These are phyloP conservation scores for Monosporascus ibericus DNA, from an alignment of 2,329 filamentous ascomycete species.

Conservation along the genomic window DNA sequence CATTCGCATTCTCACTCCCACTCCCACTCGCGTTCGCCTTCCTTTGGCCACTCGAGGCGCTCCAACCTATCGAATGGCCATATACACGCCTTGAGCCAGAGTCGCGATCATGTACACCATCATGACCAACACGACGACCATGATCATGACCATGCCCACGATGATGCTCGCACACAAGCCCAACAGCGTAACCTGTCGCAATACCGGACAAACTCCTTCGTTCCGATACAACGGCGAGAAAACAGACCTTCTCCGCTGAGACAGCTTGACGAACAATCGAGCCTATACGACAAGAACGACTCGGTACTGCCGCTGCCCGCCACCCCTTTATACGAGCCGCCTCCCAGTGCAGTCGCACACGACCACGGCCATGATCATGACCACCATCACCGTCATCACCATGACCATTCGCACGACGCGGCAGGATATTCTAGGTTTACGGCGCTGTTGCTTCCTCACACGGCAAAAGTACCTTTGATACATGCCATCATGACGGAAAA, in stretches of 20 bases:
- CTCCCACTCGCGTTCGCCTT: slow-evolving; percentile 32
- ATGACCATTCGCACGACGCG: slow-evolving; percentile 20
- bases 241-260: slow-evolving; percentile 27
- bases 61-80: slow-evolving; percentile 21
- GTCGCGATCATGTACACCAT: slow-evolving; percentile 24
- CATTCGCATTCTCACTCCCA: slow-evolving; percentile 31
- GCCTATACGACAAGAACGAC: slow-evolving; percentile 10
- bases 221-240: slow-evolving; percentile 26
- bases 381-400: slow-evolving; percentile 4
- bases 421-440: slow-evolving; percentile 63
- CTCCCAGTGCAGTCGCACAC: slow-evolving; percentile 12
- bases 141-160: slow-evolving; percentile 24
- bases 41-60: slow-evolving; percentile 33
- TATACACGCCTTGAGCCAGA: slow-evolving; percentile 24
- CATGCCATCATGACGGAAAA: slow-evolving; percentile 84
- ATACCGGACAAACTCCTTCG: slow-evolving; percentile 27
- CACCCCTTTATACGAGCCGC: slow-evolving; percentile 6
- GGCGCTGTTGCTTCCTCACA: slow-evolving; percentile 61
- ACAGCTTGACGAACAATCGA: slow-evolving; percentile 19
- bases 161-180: slow-evolving; percentile 15
- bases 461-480: slow-evolving; percentile 67
- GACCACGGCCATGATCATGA: slow-evolving; percentile 21
- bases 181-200: slow-evolving; percentile 23
- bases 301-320: slow-evolving; percentile 9
- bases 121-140: slow-evolving; percentile 28